phyloP scores from a whole-genome alignment of 2,329 filamentous ascomycete species.

The Scedosporium apiospermum region DNA sequence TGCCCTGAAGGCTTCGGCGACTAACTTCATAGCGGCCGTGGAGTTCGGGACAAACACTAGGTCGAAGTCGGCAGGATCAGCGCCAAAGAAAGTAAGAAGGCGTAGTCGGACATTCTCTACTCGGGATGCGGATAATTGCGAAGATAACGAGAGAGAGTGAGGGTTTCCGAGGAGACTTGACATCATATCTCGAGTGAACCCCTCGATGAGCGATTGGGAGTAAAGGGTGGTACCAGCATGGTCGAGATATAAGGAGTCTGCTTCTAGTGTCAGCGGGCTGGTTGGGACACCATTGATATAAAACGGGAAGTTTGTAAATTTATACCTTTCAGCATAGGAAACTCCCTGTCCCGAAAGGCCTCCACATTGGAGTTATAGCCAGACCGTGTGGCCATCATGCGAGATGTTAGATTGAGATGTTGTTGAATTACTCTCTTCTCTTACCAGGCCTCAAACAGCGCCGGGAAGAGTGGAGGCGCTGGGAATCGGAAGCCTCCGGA shows the following conservation, averaged over 20 bases:
- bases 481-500: too few species aligned
- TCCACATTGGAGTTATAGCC: constrained; percentile 52
- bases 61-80: constrained; percentile 48
- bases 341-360: constrained; percentile 48
- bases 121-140: constrained; percentile 44
- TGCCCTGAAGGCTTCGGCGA: constrained; percentile 47
- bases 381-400: constrained; percentile 2
- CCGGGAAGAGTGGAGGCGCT: too few species aligned
- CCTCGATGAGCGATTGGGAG: constrained; percentile 45
- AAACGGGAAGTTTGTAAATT: constrained; percentile 2
- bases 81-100: constrained; percentile 47
- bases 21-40: constrained; percentile 53
- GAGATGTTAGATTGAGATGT: not conserved
- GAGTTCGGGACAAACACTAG: constrained; percentile 54
- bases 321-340: constrained; percentile 60
- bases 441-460: too few species aligned
- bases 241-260: constrained; percentile 41
- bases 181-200: constrained; percentile 45
- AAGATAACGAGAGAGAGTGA: constrained; percentile 53
- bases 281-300: not conserved
- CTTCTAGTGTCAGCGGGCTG: constrained; percentile 8
- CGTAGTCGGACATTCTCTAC: constrained; percentile 46
- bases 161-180: constrained; percentile 57
- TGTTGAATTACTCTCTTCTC: not conserved
- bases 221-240: constrained; percentile 50